Conservation (phyloP, 169 alveolate species). For the Plasmodium falciparum region DNA sequence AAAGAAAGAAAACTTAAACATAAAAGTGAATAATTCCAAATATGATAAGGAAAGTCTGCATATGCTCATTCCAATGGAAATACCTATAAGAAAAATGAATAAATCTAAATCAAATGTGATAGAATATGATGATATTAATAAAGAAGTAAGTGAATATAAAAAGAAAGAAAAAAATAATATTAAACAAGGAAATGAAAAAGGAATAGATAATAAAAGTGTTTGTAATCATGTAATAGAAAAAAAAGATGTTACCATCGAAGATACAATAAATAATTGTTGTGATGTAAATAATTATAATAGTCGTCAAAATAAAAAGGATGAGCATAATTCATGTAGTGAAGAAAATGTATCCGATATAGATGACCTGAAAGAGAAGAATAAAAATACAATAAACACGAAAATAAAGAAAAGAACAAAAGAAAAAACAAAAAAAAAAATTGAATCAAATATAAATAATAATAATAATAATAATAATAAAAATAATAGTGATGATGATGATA, state of each 20-base stretch:
- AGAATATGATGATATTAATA: background rate
- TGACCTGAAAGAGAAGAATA: background rate
- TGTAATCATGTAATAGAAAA: background rate
- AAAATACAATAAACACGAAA: constrained; percentile 33
- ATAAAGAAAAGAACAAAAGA: constrained; percentile 54
- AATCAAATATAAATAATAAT: background rate
- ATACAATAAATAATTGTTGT: background rate
- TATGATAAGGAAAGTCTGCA: background rate
- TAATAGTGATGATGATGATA: background rate
- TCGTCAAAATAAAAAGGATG: background rate
- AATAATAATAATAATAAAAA: background rate
- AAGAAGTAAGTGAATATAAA: background rate
- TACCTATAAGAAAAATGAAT: background rate
- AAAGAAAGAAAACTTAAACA: too few relatives aligned
- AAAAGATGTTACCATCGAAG: background rate
- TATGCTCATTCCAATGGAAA: background rate
- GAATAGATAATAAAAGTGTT: background rate
- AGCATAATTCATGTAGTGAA: background rate
- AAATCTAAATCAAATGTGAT: background rate
- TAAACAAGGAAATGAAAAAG: background rate
- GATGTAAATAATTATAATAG: background rate
- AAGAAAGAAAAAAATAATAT: background rate
- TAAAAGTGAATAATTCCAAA: too few relatives aligned
- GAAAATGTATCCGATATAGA: background rate
- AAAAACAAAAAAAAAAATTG: constrained; percentile 49